Conservation (phyloP, 192 early-diverging fungal species). For the Entomortierella chlamydospora region DNA sequence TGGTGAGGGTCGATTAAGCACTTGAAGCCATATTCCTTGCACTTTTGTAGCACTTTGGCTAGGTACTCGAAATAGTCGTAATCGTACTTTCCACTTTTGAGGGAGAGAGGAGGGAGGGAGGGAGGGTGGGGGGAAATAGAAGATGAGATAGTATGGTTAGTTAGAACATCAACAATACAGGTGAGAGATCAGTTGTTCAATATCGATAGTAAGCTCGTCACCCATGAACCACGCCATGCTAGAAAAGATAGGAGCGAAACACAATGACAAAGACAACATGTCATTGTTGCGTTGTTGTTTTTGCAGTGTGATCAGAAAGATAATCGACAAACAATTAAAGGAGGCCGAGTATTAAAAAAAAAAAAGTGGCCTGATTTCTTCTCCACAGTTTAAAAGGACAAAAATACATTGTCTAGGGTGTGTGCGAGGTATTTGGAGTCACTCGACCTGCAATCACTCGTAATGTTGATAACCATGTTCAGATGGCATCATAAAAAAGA, state of each 20-base stretch:
- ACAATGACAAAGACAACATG: not conserved
- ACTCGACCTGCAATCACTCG: conserved; percentile 1
- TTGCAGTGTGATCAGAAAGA: not conserved
- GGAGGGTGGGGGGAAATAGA: not conserved
- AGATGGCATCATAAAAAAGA: too few relatives aligned
- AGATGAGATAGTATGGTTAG: not conserved
- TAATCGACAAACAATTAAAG: not conserved
- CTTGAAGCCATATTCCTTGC: conserved; percentile 57
- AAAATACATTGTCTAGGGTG: conserved; percentile 10
- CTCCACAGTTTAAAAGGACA: conserved; percentile 14
- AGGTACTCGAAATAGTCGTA: conserved; percentile 66
- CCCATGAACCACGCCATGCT: not conserved
- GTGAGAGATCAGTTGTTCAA: too few relatives aligned
- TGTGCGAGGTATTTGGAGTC: conserved; percentile 9
- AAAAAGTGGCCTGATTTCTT: conserved; percentile 59
- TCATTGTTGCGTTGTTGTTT: not conserved
- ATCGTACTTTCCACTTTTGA: conserved; percentile 64
- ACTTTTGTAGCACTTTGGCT: conserved; percentile 60
- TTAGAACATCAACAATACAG: too few relatives aligned
- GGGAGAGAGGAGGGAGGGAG: not conserved
- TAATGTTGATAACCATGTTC: not conserved
- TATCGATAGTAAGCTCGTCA: too few relatives aligned
- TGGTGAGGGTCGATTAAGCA: conserved; percentile 72
- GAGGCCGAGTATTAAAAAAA: conserved; percentile 10
- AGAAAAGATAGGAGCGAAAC: not conserved